These are phyloP conservation scores for Solanum hybrid DNA, from an alignment of 305 asterid species.

Conservation along the genomic window DNA sequence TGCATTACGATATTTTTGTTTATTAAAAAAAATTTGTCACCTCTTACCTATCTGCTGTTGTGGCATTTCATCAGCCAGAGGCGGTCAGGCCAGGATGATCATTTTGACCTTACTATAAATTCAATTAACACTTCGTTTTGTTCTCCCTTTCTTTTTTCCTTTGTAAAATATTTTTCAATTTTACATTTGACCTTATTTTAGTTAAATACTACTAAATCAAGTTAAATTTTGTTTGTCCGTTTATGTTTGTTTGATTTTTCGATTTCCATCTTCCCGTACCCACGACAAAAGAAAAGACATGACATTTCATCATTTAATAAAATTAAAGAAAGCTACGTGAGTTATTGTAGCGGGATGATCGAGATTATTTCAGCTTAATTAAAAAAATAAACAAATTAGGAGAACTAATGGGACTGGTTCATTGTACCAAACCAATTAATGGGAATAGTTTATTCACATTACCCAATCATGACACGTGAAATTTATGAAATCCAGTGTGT, in stretches of 20 bases:
- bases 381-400: background rate
- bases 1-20: background rate
- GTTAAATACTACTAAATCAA: background rate
- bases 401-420: background rate
- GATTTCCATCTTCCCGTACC: background rate
- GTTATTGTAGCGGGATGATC: too few species aligned
- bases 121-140: background rate
- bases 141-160: background rate
- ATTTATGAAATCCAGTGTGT: background rate
- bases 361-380: too few species aligned
- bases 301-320: background rate
- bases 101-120: background rate
- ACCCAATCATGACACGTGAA: slow-evolving; percentile 1
- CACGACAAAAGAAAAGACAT: background rate
- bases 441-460: background rate
- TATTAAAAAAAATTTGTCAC: background rate
- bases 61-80: background rate
- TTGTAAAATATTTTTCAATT: too few species aligned
- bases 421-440: background rate
- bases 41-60: background rate
- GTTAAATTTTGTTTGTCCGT: background rate
- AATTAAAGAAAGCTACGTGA: too few species aligned
- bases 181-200: background rate
- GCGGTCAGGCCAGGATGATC: background rate
- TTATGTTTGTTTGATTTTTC: background rate